These are phyloP conservation scores for Tranzscheliella williamsii DNA, from an alignment of 1,284 basidiomycete species.

Conservation along the genomic window DNA sequence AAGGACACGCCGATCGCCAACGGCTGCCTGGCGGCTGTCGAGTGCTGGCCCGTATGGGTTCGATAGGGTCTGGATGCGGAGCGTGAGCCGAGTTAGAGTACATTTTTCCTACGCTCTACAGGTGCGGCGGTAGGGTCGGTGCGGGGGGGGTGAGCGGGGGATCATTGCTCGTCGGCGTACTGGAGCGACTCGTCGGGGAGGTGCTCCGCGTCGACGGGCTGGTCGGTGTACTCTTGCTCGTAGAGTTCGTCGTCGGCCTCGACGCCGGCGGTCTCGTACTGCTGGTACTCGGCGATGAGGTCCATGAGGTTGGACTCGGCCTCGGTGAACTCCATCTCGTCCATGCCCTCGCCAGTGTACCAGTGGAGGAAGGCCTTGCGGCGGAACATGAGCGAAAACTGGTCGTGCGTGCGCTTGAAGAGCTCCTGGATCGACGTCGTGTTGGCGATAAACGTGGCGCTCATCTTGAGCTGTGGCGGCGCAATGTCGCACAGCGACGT, in stretches of 20 bases:
- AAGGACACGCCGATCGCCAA: too few relatives aligned
- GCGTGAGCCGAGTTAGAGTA: too few relatives aligned
- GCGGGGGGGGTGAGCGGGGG: too few relatives aligned
- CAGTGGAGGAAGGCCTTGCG: conserved; percentile 62
- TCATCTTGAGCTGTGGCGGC: conserved; percentile 57
- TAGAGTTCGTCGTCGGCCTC: conserved; percentile 60
- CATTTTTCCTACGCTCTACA: too few relatives aligned
- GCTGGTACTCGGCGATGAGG: conserved; percentile 63
- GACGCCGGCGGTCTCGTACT: conserved; percentile 59
- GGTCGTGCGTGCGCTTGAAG: conserved; percentile 59
- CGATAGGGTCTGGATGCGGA: too few relatives aligned
- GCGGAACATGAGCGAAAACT: conserved; percentile 60
- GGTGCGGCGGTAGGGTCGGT: too few relatives aligned
- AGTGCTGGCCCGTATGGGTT: too few relatives aligned
- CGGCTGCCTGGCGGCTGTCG: too few relatives aligned
- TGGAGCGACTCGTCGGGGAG: conserved; percentile 11
- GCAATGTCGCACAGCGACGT: conserved; percentile 59
- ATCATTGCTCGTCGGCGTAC: conserved; percentile 30
- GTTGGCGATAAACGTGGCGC: conserved; percentile 61
- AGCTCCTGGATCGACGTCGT: conserved; percentile 59
- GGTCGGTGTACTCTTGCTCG: conserved; percentile 35
- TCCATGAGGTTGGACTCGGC: conserved; percentile 60
- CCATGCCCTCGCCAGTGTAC: conserved; percentile 62
- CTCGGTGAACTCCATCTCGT: conserved; percentile 62
- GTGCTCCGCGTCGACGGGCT: background rate